Base-by-base conservation (phyloP, 768 basidiomycete genomes). In the Kwoniella pini region DNA sequence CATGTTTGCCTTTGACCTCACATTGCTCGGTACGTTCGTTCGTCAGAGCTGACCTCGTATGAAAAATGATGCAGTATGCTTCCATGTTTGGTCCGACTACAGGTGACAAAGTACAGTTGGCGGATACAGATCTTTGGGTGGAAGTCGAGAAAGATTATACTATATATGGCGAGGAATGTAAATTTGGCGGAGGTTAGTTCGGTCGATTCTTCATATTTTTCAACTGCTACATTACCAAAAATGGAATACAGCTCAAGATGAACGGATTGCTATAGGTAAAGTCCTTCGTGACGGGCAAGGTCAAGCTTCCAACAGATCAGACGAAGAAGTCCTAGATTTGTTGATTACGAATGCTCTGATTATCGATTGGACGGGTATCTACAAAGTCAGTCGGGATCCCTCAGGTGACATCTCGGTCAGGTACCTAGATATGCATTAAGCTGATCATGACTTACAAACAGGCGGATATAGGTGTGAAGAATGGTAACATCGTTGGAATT, bases 271-370 rank as follows among this genome's bases (percentile, higher is more conserved):
- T 13, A 5, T 63, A 91, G 90, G 93, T 17, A 97, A 98, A 80
- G 85, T 88, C 1, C 89, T 98, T 52, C 87, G 95, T 22, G 96
- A 98, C 71, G 96, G 96, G 4, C 95, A 96, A 89, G 96, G 94
- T 7, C 94, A 98, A 76, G 87, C 87, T 0, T 89, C 88, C 1
- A 85, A 89, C 64, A 81, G 86, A 12, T 81, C 84, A 0, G 84
- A 88, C 9, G 65, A 71, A 0, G 87, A 90, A 48, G 83, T 86
- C 0, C 84, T 98, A 45, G 95, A 99, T 75, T 84, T 96, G 22
- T 87, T 97, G 57, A 92, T 99, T 75, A 98, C 92, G 40, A 98
- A 96, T 72, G 92, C 90, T 1, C 82, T 99, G 51, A 88, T 99
- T 64, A 80, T 99, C 38, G 94, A 99, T 76, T 97, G 91, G 90